Conservation (phyloP, 2,329 filamentous ascomycete genomes). For the Aspergillus chevalieri region DNA sequence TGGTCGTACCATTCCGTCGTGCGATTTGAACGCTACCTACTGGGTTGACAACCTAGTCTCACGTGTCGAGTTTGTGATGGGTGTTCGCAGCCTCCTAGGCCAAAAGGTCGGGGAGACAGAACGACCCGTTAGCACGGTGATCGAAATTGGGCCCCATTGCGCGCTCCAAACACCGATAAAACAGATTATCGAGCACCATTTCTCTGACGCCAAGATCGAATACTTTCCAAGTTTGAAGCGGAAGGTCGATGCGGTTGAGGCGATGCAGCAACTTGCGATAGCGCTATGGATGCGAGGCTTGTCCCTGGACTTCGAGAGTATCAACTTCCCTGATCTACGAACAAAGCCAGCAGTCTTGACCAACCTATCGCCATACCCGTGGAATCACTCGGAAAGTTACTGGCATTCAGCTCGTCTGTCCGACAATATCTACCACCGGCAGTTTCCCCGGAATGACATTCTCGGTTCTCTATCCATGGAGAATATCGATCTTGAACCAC, state of each 20-base stretch:
- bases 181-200: background rate
- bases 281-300: slow-evolving; percentile 13
- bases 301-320: slow-evolving; percentile 8
- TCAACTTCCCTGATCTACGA: slow-evolving; percentile 12
- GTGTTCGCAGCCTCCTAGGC: background rate
- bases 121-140: slow-evolving; percentile 9
- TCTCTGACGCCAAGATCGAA: slow-evolving; percentile 5
- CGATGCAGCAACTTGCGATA: slow-evolving; percentile 17
- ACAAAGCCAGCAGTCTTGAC: slow-evolving; percentile 10
- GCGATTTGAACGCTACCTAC: slow-evolving; percentile 18
- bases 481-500: slow-evolving; percentile 17
- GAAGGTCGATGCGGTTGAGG: slow-evolving; percentile 14
- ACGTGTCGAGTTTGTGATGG: slow-evolving; percentile 18
- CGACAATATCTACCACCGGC: slow-evolving; percentile 17
- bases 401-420: slow-evolving; percentile 42
- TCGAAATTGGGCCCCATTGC: slow-evolving; percentile 33
- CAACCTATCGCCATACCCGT: slow-evolving; percentile 42
- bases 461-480: slow-evolving; percentile 22
- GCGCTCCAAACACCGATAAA: slow-evolving; percentile 27
- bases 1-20: slow-evolving; percentile 8
- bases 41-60: slow-evolving; percentile 22
- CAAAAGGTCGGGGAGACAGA: slow-evolving; percentile 12
- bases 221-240: slow-evolving; percentile 21
- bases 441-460: slow-evolving; percentile 19
- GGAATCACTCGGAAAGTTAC: slow-evolving; percentile 42